phyloP scores from a whole-genome alignment of 495 filamentous ascomycete genomes.

The Jackrogersella minutella region DNA sequence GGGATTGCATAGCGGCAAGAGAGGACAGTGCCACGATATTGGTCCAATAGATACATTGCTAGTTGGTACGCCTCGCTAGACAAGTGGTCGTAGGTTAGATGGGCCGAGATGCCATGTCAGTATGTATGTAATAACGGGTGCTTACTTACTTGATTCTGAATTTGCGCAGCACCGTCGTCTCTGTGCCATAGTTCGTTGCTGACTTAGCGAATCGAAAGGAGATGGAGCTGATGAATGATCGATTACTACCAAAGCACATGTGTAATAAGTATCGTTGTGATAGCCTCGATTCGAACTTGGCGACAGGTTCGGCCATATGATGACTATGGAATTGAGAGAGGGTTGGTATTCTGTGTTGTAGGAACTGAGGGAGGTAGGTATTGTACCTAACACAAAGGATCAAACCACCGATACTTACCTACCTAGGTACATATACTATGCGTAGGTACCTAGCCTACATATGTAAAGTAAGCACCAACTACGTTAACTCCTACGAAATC shows the following conservation, averaged over 20 bases:
- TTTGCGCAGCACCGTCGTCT: not conserved
- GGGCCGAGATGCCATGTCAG: not conserved
- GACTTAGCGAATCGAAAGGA: not conserved
- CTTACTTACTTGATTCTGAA: not conserved
- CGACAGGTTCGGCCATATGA: not conserved
- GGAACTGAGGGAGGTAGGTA: not conserved
- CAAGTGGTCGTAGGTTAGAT: not conserved
- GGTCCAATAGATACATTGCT: constrained; percentile 36
- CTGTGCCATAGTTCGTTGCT: not conserved
- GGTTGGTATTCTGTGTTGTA: not conserved
- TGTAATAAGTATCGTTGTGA: constrained; percentile 1
- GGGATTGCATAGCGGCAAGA: constrained; percentile 32
- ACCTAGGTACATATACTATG: too few relatives aligned
- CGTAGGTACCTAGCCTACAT: too few relatives aligned
- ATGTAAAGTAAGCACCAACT: too few relatives aligned
- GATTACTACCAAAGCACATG: not conserved
- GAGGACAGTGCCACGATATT: constrained; percentile 32
- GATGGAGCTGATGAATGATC: not conserved
- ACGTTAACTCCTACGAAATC: too few relatives aligned
- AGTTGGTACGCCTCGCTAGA: constrained; percentile 23
- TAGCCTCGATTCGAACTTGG: not conserved
- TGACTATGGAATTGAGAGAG: not conserved
- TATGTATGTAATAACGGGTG: constrained; percentile 1
- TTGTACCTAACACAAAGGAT: not conserved
- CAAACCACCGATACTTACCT: not conserved